phyloP scores from a whole-genome alignment of 495 filamentous ascomycete genomes.

The Aspergillus ellipticus region DNA sequence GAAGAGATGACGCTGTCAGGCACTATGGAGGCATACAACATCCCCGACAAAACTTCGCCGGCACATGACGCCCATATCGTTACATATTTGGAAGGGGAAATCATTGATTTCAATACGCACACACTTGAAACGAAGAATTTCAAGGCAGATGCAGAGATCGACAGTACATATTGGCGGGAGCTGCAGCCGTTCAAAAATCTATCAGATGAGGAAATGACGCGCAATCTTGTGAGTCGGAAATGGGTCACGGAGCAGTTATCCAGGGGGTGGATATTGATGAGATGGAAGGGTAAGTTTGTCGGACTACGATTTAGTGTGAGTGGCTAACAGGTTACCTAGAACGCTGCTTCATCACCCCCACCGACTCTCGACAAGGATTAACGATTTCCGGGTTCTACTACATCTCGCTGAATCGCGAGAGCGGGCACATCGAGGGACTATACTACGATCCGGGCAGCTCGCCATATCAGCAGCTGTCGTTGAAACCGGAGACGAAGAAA shows the following conservation, averaged over 20 bases:
- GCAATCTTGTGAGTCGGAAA: constrained; percentile 53
- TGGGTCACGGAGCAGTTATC: constrained; percentile 52
- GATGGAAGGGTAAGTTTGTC: constrained; percentile 63
- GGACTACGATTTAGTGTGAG: neutral
- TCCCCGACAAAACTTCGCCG: constrained; percentile 54
- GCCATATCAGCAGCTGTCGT: constrained; percentile 64
- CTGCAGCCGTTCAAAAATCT: constrained; percentile 61
- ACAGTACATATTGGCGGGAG: constrained; percentile 70
- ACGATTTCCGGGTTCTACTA: constrained; percentile 79
- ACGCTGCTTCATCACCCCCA: constrained; percentile 67
- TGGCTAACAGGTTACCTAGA: constrained; percentile 36
- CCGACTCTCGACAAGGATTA: constrained; percentile 54
- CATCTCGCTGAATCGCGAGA: constrained; percentile 57
- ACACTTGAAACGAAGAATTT: constrained; percentile 67
- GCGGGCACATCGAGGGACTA: constrained; percentile 63
- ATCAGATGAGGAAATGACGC: constrained; percentile 55
- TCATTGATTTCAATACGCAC: constrained; percentile 68
- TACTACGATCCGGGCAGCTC: constrained; percentile 72
- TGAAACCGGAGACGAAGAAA: constrained; percentile 48
- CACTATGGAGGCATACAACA: constrained; percentile 77
- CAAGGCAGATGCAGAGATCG: constrained; percentile 54
- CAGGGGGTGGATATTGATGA: constrained; percentile 67
- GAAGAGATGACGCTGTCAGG: constrained; percentile 62
- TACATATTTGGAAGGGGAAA: constrained; percentile 73
- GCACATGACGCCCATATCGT: constrained; percentile 60